A percentile compares a stretch with the other conserved stretches of the same genome.
Evolutionary conservation across 345 rosid species (phyloP).

Genomic region (Eucalyptus sideroxylon): DNA sequence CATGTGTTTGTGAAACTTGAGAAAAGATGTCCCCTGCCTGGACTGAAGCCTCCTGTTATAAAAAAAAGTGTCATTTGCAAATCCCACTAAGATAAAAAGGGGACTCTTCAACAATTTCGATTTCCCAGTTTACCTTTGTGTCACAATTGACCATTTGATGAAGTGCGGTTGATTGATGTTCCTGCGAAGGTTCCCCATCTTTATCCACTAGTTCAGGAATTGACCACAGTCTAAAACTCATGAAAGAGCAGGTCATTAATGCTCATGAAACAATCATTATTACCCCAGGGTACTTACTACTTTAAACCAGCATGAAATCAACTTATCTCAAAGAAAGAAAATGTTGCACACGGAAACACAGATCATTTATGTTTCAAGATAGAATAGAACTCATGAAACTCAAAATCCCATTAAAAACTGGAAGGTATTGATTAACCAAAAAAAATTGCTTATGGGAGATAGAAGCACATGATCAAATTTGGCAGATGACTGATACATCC

Average conservation of each 20-base stretch:
- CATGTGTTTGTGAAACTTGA: constrained; percentile 86
- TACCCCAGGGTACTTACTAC: neutral
- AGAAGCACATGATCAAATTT: neutral
- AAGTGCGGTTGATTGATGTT: constrained; percentile 17
- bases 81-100: neutral
- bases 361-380: neutral
- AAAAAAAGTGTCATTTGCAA: neutral
- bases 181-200: constrained; percentile 15
- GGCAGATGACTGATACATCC: neutral
- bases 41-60: constrained; percentile 30
- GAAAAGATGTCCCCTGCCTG: constrained; percentile 68
- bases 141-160: constrained; percentile 55
- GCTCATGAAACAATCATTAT: neutral
- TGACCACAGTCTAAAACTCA: constrained; percentile 43
- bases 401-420: neutral
- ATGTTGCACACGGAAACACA: neutral
- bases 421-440: neutral
- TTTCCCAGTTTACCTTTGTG: constrained; percentile 45
- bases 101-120: neutral
- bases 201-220: constrained; percentile 26
- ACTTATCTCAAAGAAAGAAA: neutral
- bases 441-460: neutral
- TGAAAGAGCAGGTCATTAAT: neutral
- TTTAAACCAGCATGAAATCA: neutral
- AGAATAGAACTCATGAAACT: neutral